These are phyloP conservation scores for Leccinum disarticulatum DNA, from an alignment of 768 basidiomycete genomes.

Conservation along the genomic window DNA sequence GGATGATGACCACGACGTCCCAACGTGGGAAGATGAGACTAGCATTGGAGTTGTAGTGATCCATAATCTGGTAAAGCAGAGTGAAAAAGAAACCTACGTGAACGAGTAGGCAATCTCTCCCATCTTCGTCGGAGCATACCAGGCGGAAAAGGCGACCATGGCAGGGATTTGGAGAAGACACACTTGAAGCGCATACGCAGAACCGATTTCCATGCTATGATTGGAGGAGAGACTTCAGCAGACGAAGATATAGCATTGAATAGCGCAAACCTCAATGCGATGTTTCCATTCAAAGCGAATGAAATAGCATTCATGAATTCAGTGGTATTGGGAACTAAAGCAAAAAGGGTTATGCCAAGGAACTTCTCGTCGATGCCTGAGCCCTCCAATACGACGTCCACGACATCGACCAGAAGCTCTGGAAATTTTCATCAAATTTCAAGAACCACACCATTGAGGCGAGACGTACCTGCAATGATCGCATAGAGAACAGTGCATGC, in stretches of 20 bases:
- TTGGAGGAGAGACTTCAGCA: constrained; percentile 3
- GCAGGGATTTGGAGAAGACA: constrained; percentile 97
- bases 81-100: constrained; percentile 60
- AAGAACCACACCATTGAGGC: background rate
- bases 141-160: constrained; percentile 98
- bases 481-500: constrained; percentile 92
- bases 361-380: constrained; percentile 98
- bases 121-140: constrained; percentile 85
- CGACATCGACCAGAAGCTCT: constrained; percentile 95
- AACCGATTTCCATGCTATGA: constrained; percentile 96
- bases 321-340: constrained; percentile 96
- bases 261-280: constrained; percentile 77
- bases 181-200: constrained; percentile 97
- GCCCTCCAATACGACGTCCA: constrained; percentile 87
- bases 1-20: constrained; percentile 93
- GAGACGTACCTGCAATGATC: constrained; percentile 81
- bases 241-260: background rate
- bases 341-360: constrained; percentile 94
- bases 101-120: constrained; percentile 88
- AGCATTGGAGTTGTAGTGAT: constrained; percentile 8
- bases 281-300: constrained; percentile 95
- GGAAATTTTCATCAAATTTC: constrained; percentile 10
- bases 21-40: constrained; percentile 98
- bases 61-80: background rate
- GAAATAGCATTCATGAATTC: constrained; percentile 99